phyloP scores from a whole-genome alignment of 192 early-diverging fungal species.

The Backusella tarrabulga region DNA sequence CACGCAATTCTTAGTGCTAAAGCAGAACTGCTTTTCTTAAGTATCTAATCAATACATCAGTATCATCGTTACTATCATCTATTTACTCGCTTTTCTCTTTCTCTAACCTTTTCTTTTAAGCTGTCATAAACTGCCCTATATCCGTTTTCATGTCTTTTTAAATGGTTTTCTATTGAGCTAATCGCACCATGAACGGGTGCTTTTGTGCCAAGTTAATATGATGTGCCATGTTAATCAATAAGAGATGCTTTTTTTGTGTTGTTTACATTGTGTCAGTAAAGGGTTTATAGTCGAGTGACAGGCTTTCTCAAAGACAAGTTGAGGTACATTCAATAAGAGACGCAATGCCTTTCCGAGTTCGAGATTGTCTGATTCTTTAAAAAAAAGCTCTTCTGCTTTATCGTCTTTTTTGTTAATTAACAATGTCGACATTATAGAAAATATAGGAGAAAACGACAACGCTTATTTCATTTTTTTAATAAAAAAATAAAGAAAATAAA shows the following conservation, averaged over 20 bases:
- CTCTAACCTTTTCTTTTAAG: neutral
- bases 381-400: neutral
- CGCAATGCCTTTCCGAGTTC: neutral
- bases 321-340: neutral
- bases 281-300: neutral
- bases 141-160: neutral
- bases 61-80: neutral
- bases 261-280: neutral
- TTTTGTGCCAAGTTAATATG: neutral
- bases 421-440: neutral
- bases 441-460: neutral
- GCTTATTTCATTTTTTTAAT: too few species aligned
- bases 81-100: neutral
- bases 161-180: neutral
- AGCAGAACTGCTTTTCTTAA: neutral
- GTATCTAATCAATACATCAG: neutral
- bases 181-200: neutral
- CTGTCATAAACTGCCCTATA: neutral
- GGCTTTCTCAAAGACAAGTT: neutral
- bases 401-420: neutral
- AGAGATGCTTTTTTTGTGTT: neutral
- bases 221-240: neutral
- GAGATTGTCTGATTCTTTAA: neutral
- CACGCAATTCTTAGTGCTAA: neutral
- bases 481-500: too few species aligned